phyloP scores from a whole-genome alignment of 2,329 filamentous ascomycete genomes.

The Pseudonectria foliicola region DNA sequence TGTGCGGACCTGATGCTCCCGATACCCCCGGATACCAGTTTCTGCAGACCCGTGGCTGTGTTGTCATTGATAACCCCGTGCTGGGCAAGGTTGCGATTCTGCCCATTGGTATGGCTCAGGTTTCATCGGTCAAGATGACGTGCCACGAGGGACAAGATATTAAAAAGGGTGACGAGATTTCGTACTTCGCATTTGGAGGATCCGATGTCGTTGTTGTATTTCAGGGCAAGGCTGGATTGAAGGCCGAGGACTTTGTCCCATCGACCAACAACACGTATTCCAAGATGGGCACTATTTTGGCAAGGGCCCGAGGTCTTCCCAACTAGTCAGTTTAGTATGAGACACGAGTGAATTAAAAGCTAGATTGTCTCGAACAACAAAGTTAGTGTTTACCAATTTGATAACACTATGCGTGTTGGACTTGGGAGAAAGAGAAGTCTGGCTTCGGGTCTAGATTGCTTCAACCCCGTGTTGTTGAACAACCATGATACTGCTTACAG shows the following conservation, averaged over 20 bases:
- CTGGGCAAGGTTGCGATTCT: constrained; percentile 33
- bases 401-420: too few relatives aligned
- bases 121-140: constrained; percentile 33
- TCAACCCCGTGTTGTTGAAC: too few relatives aligned
- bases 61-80: constrained; percentile 30
- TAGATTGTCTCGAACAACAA: too few relatives aligned
- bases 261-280: constrained; percentile 11
- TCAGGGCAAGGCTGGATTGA: constrained; percentile 17
- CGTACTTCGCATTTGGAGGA: constrained; percentile 36
- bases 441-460: too few relatives aligned
- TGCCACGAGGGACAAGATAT: constrained; percentile 17
- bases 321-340: too few relatives aligned
- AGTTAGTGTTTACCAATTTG: too few relatives aligned
- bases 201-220: constrained; percentile 36
- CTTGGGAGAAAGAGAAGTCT: too few relatives aligned
- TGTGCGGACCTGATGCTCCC: constrained; percentile 22
- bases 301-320: constrained; percentile 1
- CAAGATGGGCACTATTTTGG: constrained; percentile 12
- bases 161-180: constrained; percentile 36
- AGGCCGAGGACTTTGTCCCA: constrained; percentile 10
- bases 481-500: too few relatives aligned
- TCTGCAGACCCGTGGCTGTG: constrained; percentile 29
- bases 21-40: constrained; percentile 34
- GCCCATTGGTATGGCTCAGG: constrained; percentile 37
- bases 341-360: too few relatives aligned